Percentiles rank a stretch among this genome's conserved stretches.
Evolutionary conservation across 2,329 filamentous ascomycete genomes (phyloP).

Genomic region (Clonostachys sp.): DNA sequence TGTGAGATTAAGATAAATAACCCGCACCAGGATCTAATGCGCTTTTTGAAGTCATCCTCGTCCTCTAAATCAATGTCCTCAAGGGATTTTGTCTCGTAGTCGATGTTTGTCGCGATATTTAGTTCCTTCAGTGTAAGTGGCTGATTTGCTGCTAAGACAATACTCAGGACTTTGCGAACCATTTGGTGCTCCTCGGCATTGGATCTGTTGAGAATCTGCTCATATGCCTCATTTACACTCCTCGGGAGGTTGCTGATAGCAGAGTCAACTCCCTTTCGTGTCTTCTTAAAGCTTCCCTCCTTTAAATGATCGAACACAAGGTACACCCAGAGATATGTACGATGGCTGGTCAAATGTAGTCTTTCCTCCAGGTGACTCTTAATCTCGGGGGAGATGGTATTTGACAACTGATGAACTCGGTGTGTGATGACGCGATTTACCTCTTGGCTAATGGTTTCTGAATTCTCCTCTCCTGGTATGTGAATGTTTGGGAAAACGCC

Average conservation of each 20-base stretch:
- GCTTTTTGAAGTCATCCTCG: not conserved
- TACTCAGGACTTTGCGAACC: conserved; percentile 9
- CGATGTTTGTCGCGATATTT: conserved; percentile 14
- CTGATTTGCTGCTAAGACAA: conserved; percentile 15
- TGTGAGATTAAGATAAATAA: conserved; percentile 18
- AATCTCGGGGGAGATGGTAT: conserved; percentile 5
- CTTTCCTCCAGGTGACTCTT: conserved; percentile 7
- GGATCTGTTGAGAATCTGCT: conserved; percentile 13
- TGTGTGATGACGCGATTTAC: conserved; percentile 23
- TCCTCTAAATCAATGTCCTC: conserved; percentile 12
- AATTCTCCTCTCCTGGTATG: conserved; percentile 27
- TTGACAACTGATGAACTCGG: conserved; percentile 11
- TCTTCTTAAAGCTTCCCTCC: conserved; percentile 12
- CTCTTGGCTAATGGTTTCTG: conserved; percentile 23
- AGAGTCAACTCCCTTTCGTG: conserved; percentile 7
- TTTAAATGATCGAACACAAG: conserved; percentile 24
- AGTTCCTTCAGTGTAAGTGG: conserved; percentile 18
- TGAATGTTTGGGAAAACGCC: conserved; percentile 16
- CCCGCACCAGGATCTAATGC: conserved; percentile 15
- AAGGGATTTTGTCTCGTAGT: conserved; percentile 5
- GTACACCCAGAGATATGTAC: conserved; percentile 30
- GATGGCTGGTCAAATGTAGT: conserved; percentile 12
- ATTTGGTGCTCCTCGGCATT: not conserved
- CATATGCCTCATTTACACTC: conserved; percentile 19
- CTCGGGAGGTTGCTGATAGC: conserved; percentile 13